Base-by-base conservation (phyloP, 129 eudicot genomes). In the Calendula officinalis region DNA sequence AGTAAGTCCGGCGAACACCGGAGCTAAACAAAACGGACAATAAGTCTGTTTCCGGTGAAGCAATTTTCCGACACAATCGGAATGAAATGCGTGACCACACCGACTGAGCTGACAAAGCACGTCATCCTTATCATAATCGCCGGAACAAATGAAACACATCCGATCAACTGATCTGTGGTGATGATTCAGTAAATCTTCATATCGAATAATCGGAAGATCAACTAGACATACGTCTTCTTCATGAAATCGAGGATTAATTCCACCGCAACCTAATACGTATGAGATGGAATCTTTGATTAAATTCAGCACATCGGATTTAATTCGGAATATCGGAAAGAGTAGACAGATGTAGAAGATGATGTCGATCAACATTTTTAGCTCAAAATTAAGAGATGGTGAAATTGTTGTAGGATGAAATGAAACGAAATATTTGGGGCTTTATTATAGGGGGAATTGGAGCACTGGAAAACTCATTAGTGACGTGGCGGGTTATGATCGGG, bases 151-250 rank as follows among this genome's bases (percentile, higher is more conserved):
- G 52, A 48, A 49, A 16, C 75, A 70, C 61, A 70, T 70, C 35
- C 68, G 60, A 0, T 70, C 75, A n/a, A 60, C 46, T 4, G 60
- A 70, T 9, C 61, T 38, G 10, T 50, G 68, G 2, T 68, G 59
- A 5, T 51, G 60, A 42, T 37, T n/a, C 9, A 17, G 50, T 16
- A 70, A 35, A 38, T 70, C 75, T 40, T 27, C 61, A n/a, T 37
- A 70, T n/a, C 37, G 41, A 1, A 70, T n/a, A 6, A 70, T 39
- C 1, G 75, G 75, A 5, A 70, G 75, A 60, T 70, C 75, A 11
- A 49, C 43, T 7, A 70, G 68, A 2, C 52, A 38, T 0, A 70
- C 52, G 0, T 59, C 60, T 1, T 70, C 42, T 7, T 69, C 32
- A 41, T 58, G 56, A 34, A n/a, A 35, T 5, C 69, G 33, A 64